phyloP scores from a whole-genome alignment of 345 rosid genomes.

The Cardiospermum halicacabum region DNA sequence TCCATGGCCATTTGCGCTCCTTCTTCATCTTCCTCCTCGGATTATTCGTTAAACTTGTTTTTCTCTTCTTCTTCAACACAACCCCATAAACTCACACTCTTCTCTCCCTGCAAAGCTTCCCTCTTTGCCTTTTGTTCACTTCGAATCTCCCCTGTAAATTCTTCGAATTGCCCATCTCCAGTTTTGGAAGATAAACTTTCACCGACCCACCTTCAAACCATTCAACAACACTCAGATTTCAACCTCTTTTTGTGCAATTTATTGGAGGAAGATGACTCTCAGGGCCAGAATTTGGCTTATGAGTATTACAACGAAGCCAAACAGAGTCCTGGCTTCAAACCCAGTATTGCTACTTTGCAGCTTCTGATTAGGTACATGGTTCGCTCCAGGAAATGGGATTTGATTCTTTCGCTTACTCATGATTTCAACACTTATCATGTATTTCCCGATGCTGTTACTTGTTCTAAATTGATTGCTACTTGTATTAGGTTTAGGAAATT shows the following conservation, averaged over 20 bases:
- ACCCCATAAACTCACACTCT: slow-evolving; percentile 15
- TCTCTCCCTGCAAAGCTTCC: slow-evolving; percentile 28
- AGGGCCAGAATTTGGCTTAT: slow-evolving; percentile 33
- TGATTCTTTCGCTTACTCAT: slow-evolving; percentile 37
- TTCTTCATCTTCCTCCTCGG: slow-evolving; percentile 21
- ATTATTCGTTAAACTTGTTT: slow-evolving; percentile 31
- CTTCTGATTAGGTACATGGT: slow-evolving; percentile 58
- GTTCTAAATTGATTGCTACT: slow-evolving; percentile 46
- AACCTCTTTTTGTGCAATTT: slow-evolving; percentile 41
- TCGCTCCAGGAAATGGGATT: slow-evolving; percentile 55
- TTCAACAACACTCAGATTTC: slow-evolving; percentile 27
- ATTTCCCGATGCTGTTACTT: slow-evolving; percentile 55
- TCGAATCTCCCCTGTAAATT: slow-evolving; percentile 24
- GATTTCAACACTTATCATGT: slow-evolving; percentile 49
- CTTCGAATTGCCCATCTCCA: slow-evolving; percentile 42
- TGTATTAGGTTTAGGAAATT: slow-evolving; percentile 59
- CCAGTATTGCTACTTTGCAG: slow-evolving; percentile 36
- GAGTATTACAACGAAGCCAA: slow-evolving; percentile 62
- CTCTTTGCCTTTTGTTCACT: slow-evolving; percentile 21
- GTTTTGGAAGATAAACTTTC: slow-evolving; percentile 43
- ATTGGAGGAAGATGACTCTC: slow-evolving; percentile 42
- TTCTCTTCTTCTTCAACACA: slow-evolving; percentile 23
- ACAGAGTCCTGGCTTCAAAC: slow-evolving; percentile 44
- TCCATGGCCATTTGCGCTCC: slow-evolving; percentile 38
- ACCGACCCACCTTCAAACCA: slow-evolving; percentile 20